These are phyloP conservation scores for Prunella vulgaris DNA, from an alignment of 257 asterid genomes.

Conservation along the genomic window DNA sequence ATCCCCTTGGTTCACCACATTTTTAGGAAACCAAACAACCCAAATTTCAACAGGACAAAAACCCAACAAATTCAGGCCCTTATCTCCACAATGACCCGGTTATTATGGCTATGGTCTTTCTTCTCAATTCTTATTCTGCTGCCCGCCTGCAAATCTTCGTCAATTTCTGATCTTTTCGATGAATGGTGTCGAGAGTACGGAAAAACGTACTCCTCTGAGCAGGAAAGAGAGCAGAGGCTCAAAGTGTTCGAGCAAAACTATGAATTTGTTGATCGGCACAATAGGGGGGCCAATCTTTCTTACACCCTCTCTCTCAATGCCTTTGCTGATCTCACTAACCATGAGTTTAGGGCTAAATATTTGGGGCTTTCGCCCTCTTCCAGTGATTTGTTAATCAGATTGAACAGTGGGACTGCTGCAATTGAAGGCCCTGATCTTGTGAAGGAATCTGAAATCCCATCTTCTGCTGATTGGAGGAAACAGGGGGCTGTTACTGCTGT, in stretches of 20 bases:
- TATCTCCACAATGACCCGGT: conserved; percentile 36
- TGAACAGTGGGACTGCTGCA: conserved; percentile 37
- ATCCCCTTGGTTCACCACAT: conserved; percentile 22
- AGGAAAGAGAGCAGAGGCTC: conserved; percentile 56
- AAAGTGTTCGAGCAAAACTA: conserved; percentile 60
- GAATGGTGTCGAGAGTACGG: conserved; percentile 68
- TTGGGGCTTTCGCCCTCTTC: conserved; percentile 65
- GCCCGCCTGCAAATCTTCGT: conserved; percentile 39
- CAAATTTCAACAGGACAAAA: neutral
- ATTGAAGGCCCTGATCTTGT: conserved; percentile 26
- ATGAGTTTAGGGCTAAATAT: conserved; percentile 66
- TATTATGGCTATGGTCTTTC: conserved; percentile 24
- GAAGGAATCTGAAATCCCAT: conserved; percentile 43
- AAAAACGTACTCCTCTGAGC: conserved; percentile 56
- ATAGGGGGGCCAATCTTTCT: conserved; percentile 43
- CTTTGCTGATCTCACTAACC: conserved; percentile 85
- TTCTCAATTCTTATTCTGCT: conserved; percentile 28
- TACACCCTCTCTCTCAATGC: conserved; percentile 72
- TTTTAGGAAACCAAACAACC: conserved; percentile 19
- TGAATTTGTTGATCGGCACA: conserved; percentile 45
- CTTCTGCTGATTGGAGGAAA: conserved; percentile 79
- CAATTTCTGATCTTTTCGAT: conserved; percentile 58
- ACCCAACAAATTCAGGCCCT: neutral
- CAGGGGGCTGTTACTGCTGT: conserved; percentile 85
- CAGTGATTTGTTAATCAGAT: conserved; percentile 42